phyloP scores from a whole-genome alignment of 768 basidiomycete species.

The Cyclocybe aegerita region DNA sequence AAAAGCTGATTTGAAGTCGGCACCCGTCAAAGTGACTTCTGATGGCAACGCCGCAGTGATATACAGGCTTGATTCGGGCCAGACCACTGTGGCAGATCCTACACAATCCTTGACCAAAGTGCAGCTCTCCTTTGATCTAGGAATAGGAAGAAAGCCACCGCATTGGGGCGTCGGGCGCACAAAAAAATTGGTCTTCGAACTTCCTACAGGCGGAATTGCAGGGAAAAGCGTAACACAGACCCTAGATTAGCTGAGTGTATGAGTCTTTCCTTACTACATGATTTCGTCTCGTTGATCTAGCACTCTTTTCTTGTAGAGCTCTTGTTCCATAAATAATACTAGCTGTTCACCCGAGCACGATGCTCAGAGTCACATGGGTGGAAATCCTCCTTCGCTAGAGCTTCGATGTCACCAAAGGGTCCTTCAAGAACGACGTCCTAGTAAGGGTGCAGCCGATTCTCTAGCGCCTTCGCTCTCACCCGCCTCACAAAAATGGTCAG shows the following conservation, averaged over 20 bases:
- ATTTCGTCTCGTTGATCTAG: too few species aligned
- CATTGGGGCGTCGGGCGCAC: constrained; percentile 21
- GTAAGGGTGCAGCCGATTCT: too few species aligned
- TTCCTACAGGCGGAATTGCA: constrained; percentile 48
- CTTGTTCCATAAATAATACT: too few species aligned
- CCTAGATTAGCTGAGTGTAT: constrained; percentile 3
- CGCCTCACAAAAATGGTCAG: too few species aligned
- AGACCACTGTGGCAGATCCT: constrained; percentile 63
- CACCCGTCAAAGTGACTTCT: constrained; percentile 30
- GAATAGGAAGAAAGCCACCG: constrained; percentile 21
- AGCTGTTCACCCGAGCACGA: too few species aligned
- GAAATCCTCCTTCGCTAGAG: too few species aligned
- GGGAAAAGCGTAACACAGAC: constrained; percentile 44
- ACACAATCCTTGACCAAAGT: constrained; percentile 48
- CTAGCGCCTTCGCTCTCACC: too few species aligned
- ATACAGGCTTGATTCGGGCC: constrained; percentile 37
- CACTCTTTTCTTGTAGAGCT: too few species aligned
- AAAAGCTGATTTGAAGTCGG: constrained; percentile 15
- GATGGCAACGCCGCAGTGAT: constrained; percentile 45
- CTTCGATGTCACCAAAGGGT: too few species aligned
- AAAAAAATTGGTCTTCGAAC: constrained; percentile 33
- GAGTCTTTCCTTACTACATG: too few species aligned
- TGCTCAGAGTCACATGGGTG: too few species aligned
- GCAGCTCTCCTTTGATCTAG: constrained; percentile 34
- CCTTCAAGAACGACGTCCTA: too few species aligned